Percentiles rank a stretch among this genome's conserved stretches.
These are phyloP conservation scores for Ceratocystis lukuohia DNA, from an alignment of 2,329 filamentous ascomycete genomes.

Conservation along the genomic window DNA sequence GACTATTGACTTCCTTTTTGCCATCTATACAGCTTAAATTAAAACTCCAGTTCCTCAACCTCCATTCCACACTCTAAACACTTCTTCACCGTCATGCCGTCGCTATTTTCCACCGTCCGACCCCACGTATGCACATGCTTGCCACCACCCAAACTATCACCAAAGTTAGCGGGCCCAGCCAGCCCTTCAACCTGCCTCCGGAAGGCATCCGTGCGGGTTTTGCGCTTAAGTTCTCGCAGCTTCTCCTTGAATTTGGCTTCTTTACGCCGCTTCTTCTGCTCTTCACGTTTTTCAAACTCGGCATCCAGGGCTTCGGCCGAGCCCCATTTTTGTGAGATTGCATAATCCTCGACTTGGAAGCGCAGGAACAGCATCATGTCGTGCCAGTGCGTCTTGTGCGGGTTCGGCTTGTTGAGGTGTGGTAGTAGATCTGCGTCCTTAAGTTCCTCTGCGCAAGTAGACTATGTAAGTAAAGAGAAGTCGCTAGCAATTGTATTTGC, in stretches of 20 bases:
- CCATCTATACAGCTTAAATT: conserved; percentile 5
- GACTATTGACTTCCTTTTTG: conserved; percentile 4
- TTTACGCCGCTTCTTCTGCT: conserved; percentile 70
- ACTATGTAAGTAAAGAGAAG: conserved; percentile 8
- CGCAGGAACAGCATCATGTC: conserved; percentile 97
- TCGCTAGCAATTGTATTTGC: not conserved
- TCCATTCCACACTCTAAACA: conserved; percentile 66
- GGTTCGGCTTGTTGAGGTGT: conserved; percentile 79
- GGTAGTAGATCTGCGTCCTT: conserved; percentile 75
- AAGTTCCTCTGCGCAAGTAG: conserved; percentile 55
- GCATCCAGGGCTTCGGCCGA: conserved; percentile 71
- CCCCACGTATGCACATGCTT: conserved; percentile 87
- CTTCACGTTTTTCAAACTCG: conserved; percentile 69
- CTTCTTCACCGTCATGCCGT: conserved; percentile 67
- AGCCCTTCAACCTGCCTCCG: conserved; percentile 50
- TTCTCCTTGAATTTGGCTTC: conserved; percentile 87
- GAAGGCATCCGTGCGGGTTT: conserved; percentile 83
- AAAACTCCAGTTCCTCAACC: conserved; percentile 62
- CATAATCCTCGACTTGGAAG: conserved; percentile 89
- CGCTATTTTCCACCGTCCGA: conserved; percentile 51
- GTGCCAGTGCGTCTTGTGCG: conserved; percentile 91
- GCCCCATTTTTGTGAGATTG: conserved; percentile 82
- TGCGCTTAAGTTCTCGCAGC: conserved; percentile 78
- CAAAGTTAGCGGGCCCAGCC: conserved; percentile 48
- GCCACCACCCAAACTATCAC: conserved; percentile 55